Evolutionary conservation across 441 rosid species (phyloP).

Genomic region (Aquilaria agallochum): DNA sequence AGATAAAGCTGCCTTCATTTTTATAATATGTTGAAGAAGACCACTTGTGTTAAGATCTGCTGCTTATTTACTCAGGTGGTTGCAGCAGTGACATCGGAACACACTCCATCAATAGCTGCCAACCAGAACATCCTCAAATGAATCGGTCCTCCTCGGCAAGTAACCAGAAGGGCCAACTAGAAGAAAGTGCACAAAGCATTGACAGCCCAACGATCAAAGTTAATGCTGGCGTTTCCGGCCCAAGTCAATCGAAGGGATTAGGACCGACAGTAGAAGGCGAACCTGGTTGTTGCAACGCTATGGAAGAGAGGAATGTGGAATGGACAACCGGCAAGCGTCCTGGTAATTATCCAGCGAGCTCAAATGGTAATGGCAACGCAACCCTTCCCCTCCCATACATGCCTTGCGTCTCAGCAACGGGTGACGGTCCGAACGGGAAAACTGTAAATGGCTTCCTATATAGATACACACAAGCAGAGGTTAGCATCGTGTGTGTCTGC

Average conservation of each 20-base stretch:
- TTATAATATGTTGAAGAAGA: too few relatives aligned
- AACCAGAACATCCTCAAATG: slow-evolving; percentile 17
- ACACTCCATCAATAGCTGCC: slow-evolving; percentile 14
- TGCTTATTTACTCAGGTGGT: slow-evolving; percentile 32
- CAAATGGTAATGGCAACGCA: background rate
- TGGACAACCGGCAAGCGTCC: slow-evolving; percentile 31
- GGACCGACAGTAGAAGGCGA: slow-evolving; percentile 3
- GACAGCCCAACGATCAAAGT: background rate
- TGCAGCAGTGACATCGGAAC: slow-evolving; percentile 29
- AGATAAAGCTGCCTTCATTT: background rate
- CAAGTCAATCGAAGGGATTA: background rate
- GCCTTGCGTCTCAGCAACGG: slow-evolving; percentile 51
- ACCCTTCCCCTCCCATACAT: slow-evolving; percentile 28
- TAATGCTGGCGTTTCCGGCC: slow-evolving; percentile 7
- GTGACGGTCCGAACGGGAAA: slow-evolving; percentile 47
- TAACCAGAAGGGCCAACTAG: slow-evolving; percentile 10
- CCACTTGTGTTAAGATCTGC: background rate
- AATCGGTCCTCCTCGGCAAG: background rate
- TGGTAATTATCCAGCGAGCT: slow-evolving; percentile 15
- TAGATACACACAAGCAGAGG: slow-evolving; percentile 36
- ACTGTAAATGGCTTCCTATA: slow-evolving; percentile 44
- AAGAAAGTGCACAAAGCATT: slow-evolving; percentile 14
- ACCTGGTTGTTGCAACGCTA: background rate
- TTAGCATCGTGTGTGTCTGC: slow-evolving; percentile 49
- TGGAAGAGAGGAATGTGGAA: background rate